Percentiles rank a stretch among this genome's conserved stretches.
Conservation (phyloP, 140 eudicot genomes). For the Ambrosia hybrid region DNA sequence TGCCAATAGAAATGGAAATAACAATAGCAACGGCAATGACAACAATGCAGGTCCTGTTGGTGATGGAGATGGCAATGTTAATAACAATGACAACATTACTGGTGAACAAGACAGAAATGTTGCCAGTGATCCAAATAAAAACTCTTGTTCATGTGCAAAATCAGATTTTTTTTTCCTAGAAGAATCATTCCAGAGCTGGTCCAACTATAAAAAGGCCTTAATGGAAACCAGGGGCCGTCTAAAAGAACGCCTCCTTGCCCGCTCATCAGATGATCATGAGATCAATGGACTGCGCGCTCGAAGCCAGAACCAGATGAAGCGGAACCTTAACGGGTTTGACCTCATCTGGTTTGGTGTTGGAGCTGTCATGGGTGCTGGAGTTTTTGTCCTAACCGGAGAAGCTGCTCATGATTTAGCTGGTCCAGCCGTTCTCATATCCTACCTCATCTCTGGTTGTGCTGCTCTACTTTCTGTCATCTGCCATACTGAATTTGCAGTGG, state of each 20-base stretch:
- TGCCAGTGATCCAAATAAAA: constrained; percentile 6
- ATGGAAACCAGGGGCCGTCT: constrained; percentile 47
- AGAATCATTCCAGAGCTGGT: constrained; percentile 75
- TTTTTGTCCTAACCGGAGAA: constrained; percentile 68
- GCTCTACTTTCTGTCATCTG: constrained; percentile 64
- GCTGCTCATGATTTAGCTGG: constrained; percentile 54
- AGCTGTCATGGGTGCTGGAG: constrained; percentile 80
- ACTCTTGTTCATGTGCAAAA: constrained; percentile 46
- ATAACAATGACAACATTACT: background rate
- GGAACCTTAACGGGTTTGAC: constrained; percentile 63
- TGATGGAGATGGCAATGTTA: background rate
- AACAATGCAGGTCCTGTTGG: background rate
- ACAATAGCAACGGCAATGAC: background rate
- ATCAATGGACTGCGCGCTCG: constrained; percentile 45
- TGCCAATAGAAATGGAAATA: background rate
- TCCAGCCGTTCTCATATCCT: constrained; percentile 58
- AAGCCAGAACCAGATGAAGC: constrained; percentile 61
- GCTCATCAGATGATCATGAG: constrained; percentile 58
- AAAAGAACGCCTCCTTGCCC: constrained; percentile 50
- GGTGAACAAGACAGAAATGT: background rate
- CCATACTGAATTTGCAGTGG: constrained; percentile 64
- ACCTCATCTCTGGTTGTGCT: constrained; percentile 51
- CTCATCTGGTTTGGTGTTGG: constrained; percentile 88
- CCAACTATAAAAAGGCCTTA: constrained; percentile 51
- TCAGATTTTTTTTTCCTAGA: constrained; percentile 77